These are phyloP conservation scores for Pythium phragmiticola DNA, from an alignment of 352 stramenopile species.

Conservation along the genomic window DNA sequence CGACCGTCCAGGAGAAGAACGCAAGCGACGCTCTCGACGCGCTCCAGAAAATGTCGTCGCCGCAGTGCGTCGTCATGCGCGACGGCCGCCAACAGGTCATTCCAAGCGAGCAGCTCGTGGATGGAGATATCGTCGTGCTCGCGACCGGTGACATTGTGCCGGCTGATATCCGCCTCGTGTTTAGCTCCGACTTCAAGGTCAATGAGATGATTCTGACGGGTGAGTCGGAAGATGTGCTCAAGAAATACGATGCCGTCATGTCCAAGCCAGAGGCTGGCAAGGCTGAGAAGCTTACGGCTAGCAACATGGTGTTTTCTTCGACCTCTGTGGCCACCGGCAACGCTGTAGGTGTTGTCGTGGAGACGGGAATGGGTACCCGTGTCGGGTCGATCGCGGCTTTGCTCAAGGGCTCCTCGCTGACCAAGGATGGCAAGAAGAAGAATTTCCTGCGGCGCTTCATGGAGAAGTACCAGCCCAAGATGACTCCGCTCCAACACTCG, in stretches of 20 bases:
- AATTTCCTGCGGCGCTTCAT: slow-evolving; percentile 57
- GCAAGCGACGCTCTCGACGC: slow-evolving; percentile 69
- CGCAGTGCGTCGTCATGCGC: slow-evolving; percentile 63
- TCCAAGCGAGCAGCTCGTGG: slow-evolving; percentile 65
- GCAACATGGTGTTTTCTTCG: slow-evolving; percentile 94
- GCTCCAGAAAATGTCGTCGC: slow-evolving; percentile 58
- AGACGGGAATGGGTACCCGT: slow-evolving; percentile 70
- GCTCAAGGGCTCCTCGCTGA: slow-evolving; percentile 56
- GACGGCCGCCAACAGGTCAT: slow-evolving; percentile 55
- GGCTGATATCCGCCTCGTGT: slow-evolving; percentile 87
- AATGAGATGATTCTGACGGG: slow-evolving; percentile 95
- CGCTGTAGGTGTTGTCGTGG: slow-evolving; percentile 62
- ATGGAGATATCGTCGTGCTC: slow-evolving; percentile 86
- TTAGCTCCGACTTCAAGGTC: slow-evolving; percentile 82
- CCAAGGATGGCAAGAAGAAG: slow-evolving; percentile 39
- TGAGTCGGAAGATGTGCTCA: slow-evolving; percentile 83
- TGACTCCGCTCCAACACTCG: slow-evolving; percentile 86
- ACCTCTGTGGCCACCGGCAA: slow-evolving; percentile 82
- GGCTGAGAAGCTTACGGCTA: slow-evolving; percentile 51
- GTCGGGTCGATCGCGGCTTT: slow-evolving; percentile 69
- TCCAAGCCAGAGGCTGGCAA: slow-evolving; percentile 68
- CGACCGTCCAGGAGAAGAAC: slow-evolving; percentile 65
- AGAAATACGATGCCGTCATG: slow-evolving; percentile 46
- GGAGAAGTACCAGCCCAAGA: slow-evolving; percentile 63
- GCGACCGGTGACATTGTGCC: slow-evolving; percentile 92